Evolutionary conservation across 441 rosid genomes (phyloP).

Genomic region (Pelargonium exstipulatum): DNA sequence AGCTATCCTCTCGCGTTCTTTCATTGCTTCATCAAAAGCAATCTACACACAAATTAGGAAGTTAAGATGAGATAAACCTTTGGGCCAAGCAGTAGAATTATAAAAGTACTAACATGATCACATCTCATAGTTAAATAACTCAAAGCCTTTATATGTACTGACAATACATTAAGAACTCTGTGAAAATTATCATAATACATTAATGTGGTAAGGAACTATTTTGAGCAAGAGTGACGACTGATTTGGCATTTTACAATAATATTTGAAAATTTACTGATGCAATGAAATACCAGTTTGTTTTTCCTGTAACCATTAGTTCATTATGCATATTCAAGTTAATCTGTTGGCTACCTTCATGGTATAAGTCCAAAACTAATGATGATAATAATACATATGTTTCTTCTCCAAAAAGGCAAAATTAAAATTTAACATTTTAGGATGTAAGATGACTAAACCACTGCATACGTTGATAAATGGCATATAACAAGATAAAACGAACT

Average conservation of each 20-base stretch:
- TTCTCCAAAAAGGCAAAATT: neutral
- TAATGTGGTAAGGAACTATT: no score
- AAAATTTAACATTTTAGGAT: neutral
- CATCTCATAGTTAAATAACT: no score
- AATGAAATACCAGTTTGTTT: neutral
- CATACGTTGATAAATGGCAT: neutral
- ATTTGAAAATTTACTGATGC: neutral
- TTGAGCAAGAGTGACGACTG: neutral
- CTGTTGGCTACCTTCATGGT: neutral
- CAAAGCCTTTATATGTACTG: no score
- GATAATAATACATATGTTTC: neutral
- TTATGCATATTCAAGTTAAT: neutral
- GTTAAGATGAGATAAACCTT: no score
- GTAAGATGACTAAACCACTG: neutral
- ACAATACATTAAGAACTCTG: no score
- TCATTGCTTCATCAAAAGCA: no score
- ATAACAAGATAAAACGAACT: slow-evolving; percentile 6
- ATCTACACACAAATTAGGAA: no score
- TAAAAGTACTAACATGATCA: no score
- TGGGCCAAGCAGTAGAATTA: no score
- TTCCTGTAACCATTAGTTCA: neutral
- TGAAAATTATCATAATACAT: no score
- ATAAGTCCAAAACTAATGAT: neutral
- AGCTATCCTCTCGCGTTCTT: no score
- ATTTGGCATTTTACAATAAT: neutral